These are phyloP conservation scores for Moringa oleifera DNA, from an alignment of 345 rosid genomes.

Conservation along the genomic window DNA sequence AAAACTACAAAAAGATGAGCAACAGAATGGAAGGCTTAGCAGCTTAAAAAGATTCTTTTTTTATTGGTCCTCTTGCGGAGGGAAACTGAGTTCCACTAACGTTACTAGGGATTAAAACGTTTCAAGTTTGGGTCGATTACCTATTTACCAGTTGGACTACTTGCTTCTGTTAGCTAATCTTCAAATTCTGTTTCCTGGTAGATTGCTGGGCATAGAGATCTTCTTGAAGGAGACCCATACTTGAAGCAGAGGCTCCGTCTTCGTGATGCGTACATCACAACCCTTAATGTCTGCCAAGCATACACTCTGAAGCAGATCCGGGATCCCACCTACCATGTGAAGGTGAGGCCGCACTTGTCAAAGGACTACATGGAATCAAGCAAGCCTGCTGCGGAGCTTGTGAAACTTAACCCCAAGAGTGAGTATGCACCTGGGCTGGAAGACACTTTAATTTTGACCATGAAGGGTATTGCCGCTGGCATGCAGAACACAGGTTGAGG, in stretches of 20 bases:
- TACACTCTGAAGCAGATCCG: conserved; percentile 90
- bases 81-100: too few species aligned
- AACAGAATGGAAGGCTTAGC: too few species aligned
- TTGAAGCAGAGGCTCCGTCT: conserved; percentile 90
- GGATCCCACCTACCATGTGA: conserved; percentile 76
- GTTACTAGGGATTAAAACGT: too few species aligned
- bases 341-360: conserved; percentile 66
- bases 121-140: too few species aligned
- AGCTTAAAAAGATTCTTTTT: too few species aligned
- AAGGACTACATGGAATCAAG: conserved; percentile 66
- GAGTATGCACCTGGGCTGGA: conserved; percentile 93
- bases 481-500: conserved; percentile 83
- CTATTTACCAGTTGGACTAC: too few species aligned
- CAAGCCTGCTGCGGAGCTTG: conserved; percentile 59
- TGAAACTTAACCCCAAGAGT: conserved; percentile 78
- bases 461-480: conserved; percentile 99
- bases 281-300: conserved; percentile 96
- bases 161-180: not conserved
- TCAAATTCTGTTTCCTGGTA: conserved; percentile 13
- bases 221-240: conserved; percentile 94
- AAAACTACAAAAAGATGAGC: too few species aligned
- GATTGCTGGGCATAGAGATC: conserved; percentile 94
- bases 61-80: too few species aligned
- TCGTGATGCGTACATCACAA: conserved; percentile 92
- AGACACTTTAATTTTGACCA: conserved; percentile 90